Conservation (phyloP, 306 rosid species). For the Citrullus colocynthis region DNA sequence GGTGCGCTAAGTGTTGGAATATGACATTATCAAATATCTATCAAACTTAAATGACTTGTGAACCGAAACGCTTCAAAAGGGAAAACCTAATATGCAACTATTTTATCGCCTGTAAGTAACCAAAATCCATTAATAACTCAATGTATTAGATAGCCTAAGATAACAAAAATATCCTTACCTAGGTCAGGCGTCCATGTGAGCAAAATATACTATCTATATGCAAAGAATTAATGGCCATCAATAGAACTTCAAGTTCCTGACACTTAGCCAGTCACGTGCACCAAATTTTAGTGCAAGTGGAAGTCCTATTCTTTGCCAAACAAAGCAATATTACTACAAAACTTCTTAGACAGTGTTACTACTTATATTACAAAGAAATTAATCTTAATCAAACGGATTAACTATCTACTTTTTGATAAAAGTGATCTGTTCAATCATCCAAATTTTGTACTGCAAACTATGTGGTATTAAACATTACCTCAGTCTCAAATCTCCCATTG, state of each 20-base stretch:
- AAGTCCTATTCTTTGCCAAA: background rate
- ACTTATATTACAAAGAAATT: background rate
- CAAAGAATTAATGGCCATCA: background rate
- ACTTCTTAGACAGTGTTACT: background rate
- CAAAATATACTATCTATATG: background rate
- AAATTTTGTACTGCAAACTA: background rate
- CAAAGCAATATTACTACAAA: background rate
- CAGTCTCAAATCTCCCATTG: constrained; percentile 69
- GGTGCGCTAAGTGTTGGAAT: background rate
- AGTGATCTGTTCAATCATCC: background rate
- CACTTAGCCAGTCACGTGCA: background rate
- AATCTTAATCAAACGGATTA: background rate
- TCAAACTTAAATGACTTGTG: background rate
- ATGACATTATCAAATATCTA: background rate
- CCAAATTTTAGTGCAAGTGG: too few relatives aligned
- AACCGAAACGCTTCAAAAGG: background rate
- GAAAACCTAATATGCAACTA: background rate
- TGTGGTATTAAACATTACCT: constrained; percentile 28
- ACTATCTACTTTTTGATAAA: background rate
- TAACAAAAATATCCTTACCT: background rate
- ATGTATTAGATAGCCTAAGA: background rate
- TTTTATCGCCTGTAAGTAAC: background rate
- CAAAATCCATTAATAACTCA: background rate
- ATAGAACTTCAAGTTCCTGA: background rate
- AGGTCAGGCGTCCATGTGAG: background rate